Evolutionary conservation across 768 basidiomycete species (phyloP).

Genomic region (Sistotremastrum niveocremeum): DNA sequence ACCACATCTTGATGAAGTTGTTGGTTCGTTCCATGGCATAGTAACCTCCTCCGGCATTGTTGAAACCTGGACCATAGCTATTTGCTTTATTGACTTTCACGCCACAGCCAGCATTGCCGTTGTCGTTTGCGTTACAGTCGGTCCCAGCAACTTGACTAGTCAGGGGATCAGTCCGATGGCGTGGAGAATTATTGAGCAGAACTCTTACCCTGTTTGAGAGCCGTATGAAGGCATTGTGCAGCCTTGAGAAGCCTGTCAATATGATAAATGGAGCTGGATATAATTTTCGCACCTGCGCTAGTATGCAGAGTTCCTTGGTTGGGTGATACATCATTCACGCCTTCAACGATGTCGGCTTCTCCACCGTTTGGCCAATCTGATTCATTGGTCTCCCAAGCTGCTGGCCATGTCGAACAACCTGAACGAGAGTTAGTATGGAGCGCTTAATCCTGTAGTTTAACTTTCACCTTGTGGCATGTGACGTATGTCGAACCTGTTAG

Average conservation of each 20-base stretch:
- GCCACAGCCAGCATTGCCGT: conserved; percentile 43
- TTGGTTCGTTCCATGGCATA: conserved; percentile 50
- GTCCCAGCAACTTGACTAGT: conserved; percentile 10
- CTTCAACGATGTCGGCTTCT: conserved; percentile 43
- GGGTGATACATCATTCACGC: conserved; percentile 39
- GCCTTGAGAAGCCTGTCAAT: conserved; percentile 15
- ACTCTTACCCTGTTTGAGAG: conserved; percentile 32
- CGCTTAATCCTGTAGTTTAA: conserved; percentile 3
- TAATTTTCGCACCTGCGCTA: conserved; percentile 22
- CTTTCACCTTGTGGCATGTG: conserved; percentile 51
- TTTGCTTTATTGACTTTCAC: conserved; percentile 26
- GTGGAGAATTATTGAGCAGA: not conserved
- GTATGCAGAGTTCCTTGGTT: conserved; percentile 48
- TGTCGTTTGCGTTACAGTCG: conserved; percentile 37
- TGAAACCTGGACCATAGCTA: conserved; percentile 47
- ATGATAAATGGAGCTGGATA: conserved; percentile 5
- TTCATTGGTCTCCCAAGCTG: conserved; percentile 44
- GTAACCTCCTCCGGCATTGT: conserved; percentile 49
- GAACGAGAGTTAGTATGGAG: not conserved
- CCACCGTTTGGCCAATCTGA: conserved; percentile 19
- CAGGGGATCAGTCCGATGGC: not conserved
- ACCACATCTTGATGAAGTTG: conserved; percentile 52
- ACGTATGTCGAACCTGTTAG: conserved; percentile 28
- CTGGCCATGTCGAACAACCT: conserved; percentile 39
- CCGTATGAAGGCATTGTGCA: conserved; percentile 41